Conservation (phyloP, 2,329 filamentous ascomycete species). For the Rosellinia necatrix region DNA sequence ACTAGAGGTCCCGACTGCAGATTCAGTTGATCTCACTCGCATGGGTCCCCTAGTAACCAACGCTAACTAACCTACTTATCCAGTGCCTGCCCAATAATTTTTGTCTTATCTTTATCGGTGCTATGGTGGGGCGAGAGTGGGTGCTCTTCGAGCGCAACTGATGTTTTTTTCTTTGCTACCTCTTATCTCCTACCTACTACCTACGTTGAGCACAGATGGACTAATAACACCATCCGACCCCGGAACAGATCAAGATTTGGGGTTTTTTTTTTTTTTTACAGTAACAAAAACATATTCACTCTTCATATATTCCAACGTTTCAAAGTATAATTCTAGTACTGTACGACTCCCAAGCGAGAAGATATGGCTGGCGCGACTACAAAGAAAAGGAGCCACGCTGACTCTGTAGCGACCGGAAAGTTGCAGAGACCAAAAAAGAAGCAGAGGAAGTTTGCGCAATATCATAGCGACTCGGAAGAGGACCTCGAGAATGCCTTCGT, state of each 20-base stretch:
- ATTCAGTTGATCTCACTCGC: not conserved
- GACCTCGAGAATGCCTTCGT: slow-evolving; percentile 58
- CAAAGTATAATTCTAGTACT: too few species aligned
- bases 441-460: slow-evolving; percentile 53
- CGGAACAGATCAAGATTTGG: too few species aligned
- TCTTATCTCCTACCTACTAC: too few species aligned
- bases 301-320: too few species aligned
- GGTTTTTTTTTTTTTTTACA: too few species aligned
- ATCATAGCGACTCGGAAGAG: slow-evolving; percentile 63
- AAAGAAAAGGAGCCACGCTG: slow-evolving; percentile 39
- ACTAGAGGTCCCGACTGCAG: too few species aligned
- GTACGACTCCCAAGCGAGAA: not conserved
- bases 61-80: too few species aligned
- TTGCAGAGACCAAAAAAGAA: slow-evolving; percentile 54
- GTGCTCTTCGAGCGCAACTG: slow-evolving; percentile 9
- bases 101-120: slow-evolving; percentile 17
- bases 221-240: too few species aligned
- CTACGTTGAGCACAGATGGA: too few species aligned
- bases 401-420: slow-evolving; percentile 37
- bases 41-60: not conserved
- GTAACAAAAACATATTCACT: too few species aligned
- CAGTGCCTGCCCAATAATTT: too few species aligned
- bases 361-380: slow-evolving; percentile 34
- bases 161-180: slow-evolving; percentile 20
- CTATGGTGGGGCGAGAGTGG: slow-evolving; percentile 17